These are phyloP conservation scores for Galerina sulciceps DNA, from an alignment of 768 basidiomycete species.

Conservation along the genomic window DNA sequence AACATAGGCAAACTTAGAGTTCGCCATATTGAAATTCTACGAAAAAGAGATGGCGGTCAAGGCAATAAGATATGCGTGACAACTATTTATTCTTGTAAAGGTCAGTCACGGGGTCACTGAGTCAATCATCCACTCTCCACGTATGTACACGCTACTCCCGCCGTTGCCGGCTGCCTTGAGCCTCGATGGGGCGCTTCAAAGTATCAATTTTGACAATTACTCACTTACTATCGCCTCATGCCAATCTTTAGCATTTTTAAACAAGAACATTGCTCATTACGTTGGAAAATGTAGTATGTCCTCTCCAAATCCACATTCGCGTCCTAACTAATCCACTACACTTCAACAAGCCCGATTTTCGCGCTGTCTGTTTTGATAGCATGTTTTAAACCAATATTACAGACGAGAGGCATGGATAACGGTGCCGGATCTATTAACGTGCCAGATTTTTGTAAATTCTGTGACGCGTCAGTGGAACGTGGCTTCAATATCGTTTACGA, in stretches of 20 bases:
- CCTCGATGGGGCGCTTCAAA: too few species aligned
- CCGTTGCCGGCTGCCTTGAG: too few species aligned
- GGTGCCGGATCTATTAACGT: not conserved
- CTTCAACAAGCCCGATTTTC: conserved; percentile 6
- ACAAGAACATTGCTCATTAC: not conserved
- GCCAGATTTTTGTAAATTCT: conserved; percentile 43
- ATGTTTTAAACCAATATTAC: conserved; percentile 10
- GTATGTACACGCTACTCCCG: too few species aligned
- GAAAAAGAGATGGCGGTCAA: too few species aligned
- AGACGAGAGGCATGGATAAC: not conserved
- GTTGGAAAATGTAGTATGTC: not conserved
- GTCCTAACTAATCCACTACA: not conserved
- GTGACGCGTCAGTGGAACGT: conserved; percentile 41
- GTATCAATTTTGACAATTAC: too few species aligned
- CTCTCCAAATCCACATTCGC: not conserved
- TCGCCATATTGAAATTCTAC: conserved; percentile 71
- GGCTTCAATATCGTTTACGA: conserved; percentile 57
- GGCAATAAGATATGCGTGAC: too few species aligned
- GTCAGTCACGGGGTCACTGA: too few species aligned
- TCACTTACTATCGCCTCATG: not conserved
- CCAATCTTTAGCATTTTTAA: not conserved
- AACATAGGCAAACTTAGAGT: conserved; percentile 92
- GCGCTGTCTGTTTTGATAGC: conserved; percentile 1
- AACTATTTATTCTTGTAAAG: too few species aligned
- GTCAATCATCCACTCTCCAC: too few species aligned